Evolutionary conservation across 1,139 yeast species (phyloP), one percentile per base, ranked within the genome.

Genomic region (Eremothecium coryli): DNA sequence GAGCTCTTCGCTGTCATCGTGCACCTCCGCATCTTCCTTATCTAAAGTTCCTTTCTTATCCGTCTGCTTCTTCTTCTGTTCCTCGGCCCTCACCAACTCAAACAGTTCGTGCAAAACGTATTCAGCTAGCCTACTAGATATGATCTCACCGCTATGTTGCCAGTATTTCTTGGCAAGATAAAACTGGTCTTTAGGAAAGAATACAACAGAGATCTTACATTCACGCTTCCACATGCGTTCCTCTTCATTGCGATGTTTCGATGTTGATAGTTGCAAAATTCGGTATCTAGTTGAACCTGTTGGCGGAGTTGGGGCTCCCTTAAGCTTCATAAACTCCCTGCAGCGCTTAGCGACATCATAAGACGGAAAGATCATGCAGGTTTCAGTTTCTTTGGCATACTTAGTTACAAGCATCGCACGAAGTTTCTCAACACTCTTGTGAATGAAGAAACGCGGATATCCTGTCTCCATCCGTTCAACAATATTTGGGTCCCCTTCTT

Each of bases 71-170:
- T n/a, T n/a, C 14, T 23, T 12, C 16, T 4, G 16, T 16, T 15
- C n/a, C 16, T 27, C 13, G n/a, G 22, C n/a, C 20, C 30, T 44
- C 42, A 49, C 57, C 23, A 50, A 52, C 26, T 57, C 54, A 12
- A 59, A 50, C 28, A 82, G 62, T 46, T 76, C 82, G 40, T 72
- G 73, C 39, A 81, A 60, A 28, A 82, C 74, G 50, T 84, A 90
- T 56, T 88, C 96, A 1, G 88, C 96, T 60, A 79, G 64, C 49
- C 97, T 65, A 8, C 95, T 82, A 13, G 95, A 82, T 28, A 90
- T 73, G 9, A 95, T 95, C 58, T 90, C 97, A 21, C 98, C 98
- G 0, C 94, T 68, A 51, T 88, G 96, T 55, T 88, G 96, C 98
- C 98, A 90, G 60, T 82, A 90, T 48, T 75, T 76, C 54, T 85